phyloP scores from a whole-genome alignment of 2,329 filamentous ascomycete genomes.

The Pseudocercospora eumusae region DNA sequence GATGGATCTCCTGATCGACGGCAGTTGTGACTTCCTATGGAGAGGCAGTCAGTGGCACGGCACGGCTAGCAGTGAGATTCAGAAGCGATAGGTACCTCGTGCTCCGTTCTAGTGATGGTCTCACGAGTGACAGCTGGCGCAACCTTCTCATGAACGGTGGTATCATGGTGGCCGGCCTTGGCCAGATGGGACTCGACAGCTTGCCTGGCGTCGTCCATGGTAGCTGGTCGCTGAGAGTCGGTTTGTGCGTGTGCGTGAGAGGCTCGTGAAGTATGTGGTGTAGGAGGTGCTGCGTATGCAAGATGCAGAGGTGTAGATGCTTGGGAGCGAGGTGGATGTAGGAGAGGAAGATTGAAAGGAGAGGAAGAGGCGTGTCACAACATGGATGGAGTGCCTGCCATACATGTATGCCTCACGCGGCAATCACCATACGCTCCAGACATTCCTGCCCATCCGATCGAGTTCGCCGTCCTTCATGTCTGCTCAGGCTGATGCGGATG shows the following conservation, averaged over 20 bases:
- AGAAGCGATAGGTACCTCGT: constrained; percentile 47
- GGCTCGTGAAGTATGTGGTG: constrained; percentile 11
- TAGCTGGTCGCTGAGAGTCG: constrained; percentile 32
- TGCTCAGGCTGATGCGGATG: no score
- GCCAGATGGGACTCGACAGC: constrained; percentile 61
- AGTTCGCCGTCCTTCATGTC: constrained; percentile 1
- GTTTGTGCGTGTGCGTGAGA: constrained; percentile 23
- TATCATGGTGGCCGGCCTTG: constrained; percentile 65
- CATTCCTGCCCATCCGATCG: background rate
- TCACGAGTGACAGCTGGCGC: constrained; percentile 57
- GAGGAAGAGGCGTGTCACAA: background rate
- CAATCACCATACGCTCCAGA: background rate
- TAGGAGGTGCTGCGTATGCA: constrained; percentile 13
- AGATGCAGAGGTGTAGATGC: constrained; percentile 11
- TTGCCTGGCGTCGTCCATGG: constrained; percentile 66
- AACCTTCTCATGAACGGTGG: constrained; percentile 67
- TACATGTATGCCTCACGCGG: background rate
- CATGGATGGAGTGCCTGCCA: constrained; percentile 1
- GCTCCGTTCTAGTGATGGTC: constrained; percentile 45
- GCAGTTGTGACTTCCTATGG: constrained; percentile 21
- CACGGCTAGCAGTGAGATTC: background rate
- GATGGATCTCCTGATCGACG: constrained; percentile 66
- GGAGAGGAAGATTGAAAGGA: background rate
- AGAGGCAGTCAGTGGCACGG: background rate
- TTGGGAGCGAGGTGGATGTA: constrained; percentile 10